These are phyloP conservation scores for rapeseed (Brassica napus) DNA, from an alignment of 345 rosid species.

Conservation along the genomic window Da-Ae NC_063444.1:36166501-36167000, in stretches of 20 bases:
- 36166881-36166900: slow-evolving; percentile 32
- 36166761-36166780: slow-evolving; percentile 33
- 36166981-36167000: neutral
- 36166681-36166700: slow-evolving; percentile 7
- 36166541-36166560: neutral
- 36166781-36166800: slow-evolving; percentile 20
- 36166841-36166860: slow-evolving; percentile 34
- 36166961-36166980: neutral
- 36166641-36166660: neutral
- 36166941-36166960: neutral
- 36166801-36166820: slow-evolving; percentile 27
- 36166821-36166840: slow-evolving; percentile 42
- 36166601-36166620: neutral
- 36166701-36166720: slow-evolving; percentile 25
- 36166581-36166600: neutral
- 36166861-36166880: slow-evolving; percentile 32
- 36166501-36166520: neutral
- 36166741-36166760: slow-evolving; percentile 31
- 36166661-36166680: neutral
- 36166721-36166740: slow-evolving; percentile 30
- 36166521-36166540: neutral
- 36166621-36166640: neutral
- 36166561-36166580: neutral
- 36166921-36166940: slow-evolving; percentile 10
- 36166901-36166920: slow-evolving; percentile 10